Conservation (phyloP, 805 yeast species). For the Candida khao-thaluensis region DNA sequence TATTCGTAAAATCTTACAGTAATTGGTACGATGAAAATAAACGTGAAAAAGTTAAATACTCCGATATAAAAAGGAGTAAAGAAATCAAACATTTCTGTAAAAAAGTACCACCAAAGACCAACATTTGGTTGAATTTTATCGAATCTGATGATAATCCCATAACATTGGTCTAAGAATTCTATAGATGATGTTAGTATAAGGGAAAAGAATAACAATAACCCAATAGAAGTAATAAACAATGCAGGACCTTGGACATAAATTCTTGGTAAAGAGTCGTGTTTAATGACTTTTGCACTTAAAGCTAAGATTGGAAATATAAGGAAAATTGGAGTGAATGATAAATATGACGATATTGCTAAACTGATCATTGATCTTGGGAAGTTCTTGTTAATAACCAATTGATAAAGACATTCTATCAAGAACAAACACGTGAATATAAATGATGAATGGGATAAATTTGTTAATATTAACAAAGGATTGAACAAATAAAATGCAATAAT, state of each 20-base stretch:
- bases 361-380: constrained; percentile 46
- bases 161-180: constrained; percentile 35
- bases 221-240: constrained; percentile 17
- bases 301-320: constrained; percentile 58
- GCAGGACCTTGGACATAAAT: constrained; percentile 21
- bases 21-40: constrained; percentile 69
- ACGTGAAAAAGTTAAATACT: constrained; percentile 74
- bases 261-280: constrained; percentile 4
- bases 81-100: constrained; percentile 90
- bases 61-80: constrained; percentile 81
- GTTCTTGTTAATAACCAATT: constrained; percentile 41
- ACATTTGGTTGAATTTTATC: constrained; percentile 81
- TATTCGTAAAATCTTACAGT: constrained; percentile 59
- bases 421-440: constrained; percentile 58
- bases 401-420: constrained; percentile 46
- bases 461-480: constrained; percentile 76
- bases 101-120: constrained; percentile 98
- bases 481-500: constrained; percentile 66
- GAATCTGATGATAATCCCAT: constrained; percentile 58
- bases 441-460: constrained; percentile 70
- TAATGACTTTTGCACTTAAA: constrained; percentile 24
- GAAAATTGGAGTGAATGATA: constrained; percentile 62
- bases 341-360: constrained; percentile 62
- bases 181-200: constrained; percentile 27
- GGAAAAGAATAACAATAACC: constrained; percentile 26